Conservation (phyloP, 1,284 basidiomycete genomes). For the Ganoderma resinaceum region DNA sequence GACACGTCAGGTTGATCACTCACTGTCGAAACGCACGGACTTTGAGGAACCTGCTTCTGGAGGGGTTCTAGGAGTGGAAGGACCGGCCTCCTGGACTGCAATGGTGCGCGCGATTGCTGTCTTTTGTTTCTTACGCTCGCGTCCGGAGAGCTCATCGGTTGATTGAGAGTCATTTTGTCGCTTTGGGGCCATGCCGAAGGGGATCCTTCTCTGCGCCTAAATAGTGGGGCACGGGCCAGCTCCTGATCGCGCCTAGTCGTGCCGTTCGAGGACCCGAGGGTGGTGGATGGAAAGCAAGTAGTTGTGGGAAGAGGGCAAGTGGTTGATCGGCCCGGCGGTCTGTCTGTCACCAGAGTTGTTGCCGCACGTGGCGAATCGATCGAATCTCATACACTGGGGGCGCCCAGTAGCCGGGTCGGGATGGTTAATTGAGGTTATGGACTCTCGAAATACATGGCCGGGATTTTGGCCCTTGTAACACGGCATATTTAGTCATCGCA, state of each 20-base stretch:
- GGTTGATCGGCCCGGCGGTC: too few relatives aligned
- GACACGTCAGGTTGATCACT: conserved; percentile 21
- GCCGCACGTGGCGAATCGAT: not conserved
- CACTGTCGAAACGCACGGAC: conserved; percentile 48
- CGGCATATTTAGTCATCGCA: too few relatives aligned
- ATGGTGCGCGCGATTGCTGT: conserved; percentile 71
- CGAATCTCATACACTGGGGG: not conserved
- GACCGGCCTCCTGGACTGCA: conserved; percentile 53
- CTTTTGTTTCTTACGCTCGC: conserved; percentile 75
- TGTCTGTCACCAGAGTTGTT: too few relatives aligned
- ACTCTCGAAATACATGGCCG: too few relatives aligned
- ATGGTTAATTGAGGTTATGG: not conserved
- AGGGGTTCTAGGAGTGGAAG: conserved; percentile 34
- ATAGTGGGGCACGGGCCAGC: not conserved
- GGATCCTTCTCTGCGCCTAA: not conserved
- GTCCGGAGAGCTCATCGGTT: conserved; percentile 46
- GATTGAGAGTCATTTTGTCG: conserved; percentile 47
- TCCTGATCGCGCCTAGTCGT: too few relatives aligned
- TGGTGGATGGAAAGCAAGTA: too few relatives aligned
- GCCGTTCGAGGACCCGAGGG: not conserved
- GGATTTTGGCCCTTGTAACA: too few relatives aligned
- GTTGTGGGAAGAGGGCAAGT: not conserved
- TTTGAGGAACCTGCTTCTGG: conserved; percentile 50
- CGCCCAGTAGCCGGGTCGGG: not conserved
- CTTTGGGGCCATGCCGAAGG: conserved; percentile 55